Evolutionary conservation across 352 stramenopile genomes (phyloP), one percentile per base, ranked within the genome.

Genomic region (Pythium phragmitis): DNA sequence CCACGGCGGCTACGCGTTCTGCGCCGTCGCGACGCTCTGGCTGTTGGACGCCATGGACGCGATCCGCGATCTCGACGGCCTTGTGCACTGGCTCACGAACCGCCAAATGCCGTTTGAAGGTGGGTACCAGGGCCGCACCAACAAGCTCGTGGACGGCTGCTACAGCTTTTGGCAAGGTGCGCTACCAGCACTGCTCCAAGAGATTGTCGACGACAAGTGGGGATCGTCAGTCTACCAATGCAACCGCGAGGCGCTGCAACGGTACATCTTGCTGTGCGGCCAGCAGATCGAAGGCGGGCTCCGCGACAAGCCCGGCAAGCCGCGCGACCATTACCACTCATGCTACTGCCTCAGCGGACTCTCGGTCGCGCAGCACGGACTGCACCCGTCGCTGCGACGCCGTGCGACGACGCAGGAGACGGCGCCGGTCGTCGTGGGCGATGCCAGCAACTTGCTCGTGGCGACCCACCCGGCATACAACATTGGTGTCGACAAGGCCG

Each of bases 161-260:
- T 99, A 99, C 74, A 98, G 92, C n/a, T 99, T 99, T 75, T 99
- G 97, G 96, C 94, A 99, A 68, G 97, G 96, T 13, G 93, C 91
- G 16, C 70, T 97, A 47, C 79, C 90, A 4, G 90, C 88, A 7
- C 69, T 98, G 23, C 65, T 98, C 7, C 77, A 75, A 46, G 69
- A 85, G 19, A 61, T 72, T 42, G 60, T 90, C 6, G 61, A 72
- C 2, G 62, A 76, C 13, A 65, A 60, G n/a, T 80, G 73, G 23
- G 72, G 68, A 8, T 62, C 71, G 4, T 56, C 74, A 16, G 62
- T 75, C 28, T 89, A 89, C 69, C 82, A 94, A 68, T 88, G 80
- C 60, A 74, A 97, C 57, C 76, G 77, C 23, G 70, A 80, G 46
- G 73, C 87, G 39, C 68, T 98, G 51, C 90, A 98, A 62, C 77